Evolutionary conservation across 345 rosid genomes (phyloP).

Genomic region (Streptanthus diversifolius): DNA sequence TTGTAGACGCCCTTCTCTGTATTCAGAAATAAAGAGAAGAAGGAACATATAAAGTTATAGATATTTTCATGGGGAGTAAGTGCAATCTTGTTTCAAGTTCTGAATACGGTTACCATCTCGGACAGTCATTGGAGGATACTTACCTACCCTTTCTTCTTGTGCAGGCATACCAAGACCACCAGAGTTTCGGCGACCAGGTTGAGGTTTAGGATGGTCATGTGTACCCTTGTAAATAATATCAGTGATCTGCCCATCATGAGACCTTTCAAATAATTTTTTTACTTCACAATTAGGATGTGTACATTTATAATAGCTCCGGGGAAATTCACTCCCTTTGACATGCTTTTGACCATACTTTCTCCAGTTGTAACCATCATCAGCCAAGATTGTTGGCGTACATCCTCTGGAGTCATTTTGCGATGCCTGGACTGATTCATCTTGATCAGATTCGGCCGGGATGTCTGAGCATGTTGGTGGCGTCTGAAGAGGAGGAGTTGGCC

Average conservation of each 20-base stretch:
- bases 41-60: constrained; percentile 18
- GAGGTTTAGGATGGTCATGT: constrained; percentile 97
- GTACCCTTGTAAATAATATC: constrained; percentile 94
- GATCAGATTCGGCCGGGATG: constrained; percentile 55
- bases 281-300: constrained; percentile 98
- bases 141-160: constrained; percentile 74
- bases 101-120: constrained; percentile 56
- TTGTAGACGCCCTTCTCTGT: constrained; percentile 60
- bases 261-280: constrained; percentile 89
- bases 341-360: constrained; percentile 98
- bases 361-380: constrained; percentile 99
- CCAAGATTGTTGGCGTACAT: constrained; percentile 41
- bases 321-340: constrained; percentile 98
- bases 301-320: constrained; percentile 96
- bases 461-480: constrained; percentile 42
- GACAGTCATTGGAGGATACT: constrained; percentile 40
- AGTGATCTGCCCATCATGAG: constrained; percentile 86
- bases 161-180: constrained; percentile 54
- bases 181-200: constrained; percentile 70
- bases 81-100: constrained; percentile 2
- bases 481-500: constrained; percentile 47
- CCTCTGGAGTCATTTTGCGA: constrained; percentile 62
- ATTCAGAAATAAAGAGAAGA: constrained; percentile 7
- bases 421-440: constrained; percentile 56
- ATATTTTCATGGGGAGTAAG: background rate